Evolutionary conservation across 176 grass and related monocot genomes (phyloP), one percentile per base, ranked within the genome.

Genomic region (Leersia perrieri): DNA sequence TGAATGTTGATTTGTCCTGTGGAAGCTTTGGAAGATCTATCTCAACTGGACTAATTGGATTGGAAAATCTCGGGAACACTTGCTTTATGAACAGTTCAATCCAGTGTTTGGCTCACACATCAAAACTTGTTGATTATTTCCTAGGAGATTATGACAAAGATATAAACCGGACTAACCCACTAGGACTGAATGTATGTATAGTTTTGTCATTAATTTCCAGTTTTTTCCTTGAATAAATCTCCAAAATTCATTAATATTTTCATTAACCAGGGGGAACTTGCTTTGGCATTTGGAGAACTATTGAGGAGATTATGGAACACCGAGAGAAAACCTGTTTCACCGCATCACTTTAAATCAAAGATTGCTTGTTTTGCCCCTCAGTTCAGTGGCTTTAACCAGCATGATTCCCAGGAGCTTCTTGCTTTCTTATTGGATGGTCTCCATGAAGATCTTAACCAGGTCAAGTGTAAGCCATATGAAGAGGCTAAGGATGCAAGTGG

Each of bases 81-180:
- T 98, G 96, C 75, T 98, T 98, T 78, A 98, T 98, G 96, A 98
- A 98, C 82, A 98, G 90, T 79, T 89, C 96, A 35, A 87, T 98
- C 40, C 96, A 98, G 72, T 98, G 96, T 83, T 88, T 98, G 87
- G 86, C 87, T 84, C 96, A 98, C 85, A 95, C 96, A 35, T 41
- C 88, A 66, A 95, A 87, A 47, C 90, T 98, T 60, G 90, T 91
- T 78, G 84, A 99, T 63, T 99, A 95, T 88, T 99, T 95, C 72
- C 90, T 89, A 83, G 90, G 92, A 75, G 90, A 95, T 84, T 99
- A 91, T 86, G 51, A 75, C 39, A 93, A 33, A 87, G 89, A 95
- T 83, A 95, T 99, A 75, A 95, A 95, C 80, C 51, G 34, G 18
- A 85, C 84, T 65, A 99, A 95, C 79, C 96, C 96, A 27, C 89